Evolutionary conservation across 78 protist genomes (phyloP), one percentile per base, ranked within the genome.

Genomic region (Polysphondylium violaceum): DNA sequence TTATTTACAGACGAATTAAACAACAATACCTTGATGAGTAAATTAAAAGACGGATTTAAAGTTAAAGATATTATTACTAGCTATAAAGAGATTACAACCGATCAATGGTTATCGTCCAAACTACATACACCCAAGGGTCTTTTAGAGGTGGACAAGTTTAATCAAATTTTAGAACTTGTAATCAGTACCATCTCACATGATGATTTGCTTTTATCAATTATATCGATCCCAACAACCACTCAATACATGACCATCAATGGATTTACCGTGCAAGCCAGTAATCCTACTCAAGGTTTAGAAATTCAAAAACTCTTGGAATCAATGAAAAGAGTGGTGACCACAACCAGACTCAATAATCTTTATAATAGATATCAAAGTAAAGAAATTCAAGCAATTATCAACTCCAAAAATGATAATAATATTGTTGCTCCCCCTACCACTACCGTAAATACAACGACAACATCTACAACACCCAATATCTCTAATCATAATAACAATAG

Each of bases 51-150:
- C 27, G 41, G 25, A 6, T 61, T 65, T n/a, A 76, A 33, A 63
- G 11, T 59, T 69, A 69, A 25, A 69, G 60, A 40, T 21, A 12
- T 47, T 23, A 63, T 76, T 33, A 50, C 40, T 33, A 29, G 51
- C 5, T 76, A 76, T n/a, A 35, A 23, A 35, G 36, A 59, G 3
- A 61, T 63, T 7, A 29, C 74, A 14, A 16, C 36, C 0, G 87
- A 76, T 47, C 69, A 47, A 63, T 76, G 58, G 59, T 63, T 76
- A 27, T 38, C 50, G 3, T 38, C 43, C 2, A 76, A 59, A 23
- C 23, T 16, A n/a, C 87, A 76, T 47, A 36, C 64, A 17, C 59
- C 59, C n/a, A 43, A 23, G 35, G 33, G 31, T 47, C 23, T 76
- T 12, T 16, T 8, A 11, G 44, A 61, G 23, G 64, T 76, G 21